Evolutionary conservation across 2,329 filamentous ascomycete species (phyloP).

Genomic region (Helminthosporium solani): DNA sequence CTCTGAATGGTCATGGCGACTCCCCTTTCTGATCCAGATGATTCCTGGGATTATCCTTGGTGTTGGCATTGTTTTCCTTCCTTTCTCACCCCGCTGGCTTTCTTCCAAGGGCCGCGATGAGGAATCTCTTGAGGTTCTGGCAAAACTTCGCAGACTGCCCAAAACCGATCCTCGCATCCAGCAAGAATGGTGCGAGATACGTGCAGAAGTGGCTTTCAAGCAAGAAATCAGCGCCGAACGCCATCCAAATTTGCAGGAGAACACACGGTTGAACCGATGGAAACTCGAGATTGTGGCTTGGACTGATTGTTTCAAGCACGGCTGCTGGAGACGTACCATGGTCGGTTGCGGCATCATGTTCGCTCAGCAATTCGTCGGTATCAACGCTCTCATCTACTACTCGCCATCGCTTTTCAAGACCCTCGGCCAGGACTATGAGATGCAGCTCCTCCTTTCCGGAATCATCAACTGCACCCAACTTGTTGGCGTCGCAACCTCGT

Average conservation of each 20-base stretch:
- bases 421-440: constrained; percentile 56
- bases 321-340: constrained; percentile 46
- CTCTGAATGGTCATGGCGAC: constrained; percentile 47
- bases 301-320: constrained; percentile 51
- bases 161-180: constrained; percentile 52
- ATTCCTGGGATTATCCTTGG: constrained; percentile 44
- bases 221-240: constrained; percentile 46
- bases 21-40: constrained; percentile 52
- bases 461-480: constrained; percentile 59
- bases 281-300: constrained; percentile 50
- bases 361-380: constrained; percentile 48
- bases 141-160: constrained; percentile 53
- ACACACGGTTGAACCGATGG: constrained; percentile 34
- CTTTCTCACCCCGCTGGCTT: constrained; percentile 59
- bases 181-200: constrained; percentile 55
- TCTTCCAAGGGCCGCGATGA: constrained; percentile 46
- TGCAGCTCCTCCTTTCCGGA: constrained; percentile 62
- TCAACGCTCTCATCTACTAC: constrained; percentile 59
- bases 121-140: constrained; percentile 52
- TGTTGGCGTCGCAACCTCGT: constrained; percentile 41
- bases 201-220: constrained; percentile 57
- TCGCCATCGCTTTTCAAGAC: constrained; percentile 61
- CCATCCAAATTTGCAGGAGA: constrained; percentile 37
- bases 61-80: constrained; percentile 49
- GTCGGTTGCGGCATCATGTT: constrained; percentile 47